Evolutionary conservation across 768 basidiomycete genomes (phyloP), one percentile per base, ranked within the genome.

Genomic region (Agaricus bisporus): DNA sequence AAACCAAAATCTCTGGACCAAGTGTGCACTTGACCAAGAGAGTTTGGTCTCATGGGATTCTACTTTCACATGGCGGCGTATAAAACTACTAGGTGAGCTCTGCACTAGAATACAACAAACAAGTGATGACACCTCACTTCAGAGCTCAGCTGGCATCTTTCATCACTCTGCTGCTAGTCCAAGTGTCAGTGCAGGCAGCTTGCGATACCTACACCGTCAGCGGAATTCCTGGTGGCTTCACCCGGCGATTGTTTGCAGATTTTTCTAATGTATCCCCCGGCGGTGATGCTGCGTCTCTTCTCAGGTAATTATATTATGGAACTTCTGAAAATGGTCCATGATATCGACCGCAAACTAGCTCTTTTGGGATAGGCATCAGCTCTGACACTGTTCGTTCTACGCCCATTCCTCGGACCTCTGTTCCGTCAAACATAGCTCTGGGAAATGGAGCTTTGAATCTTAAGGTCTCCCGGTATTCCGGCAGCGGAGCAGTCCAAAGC

Each of bases 401-500:
- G 15, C 65, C 65, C 10, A 39, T 67, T 8, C 56, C 62, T 5
- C 66, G 62, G 47, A 59, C 57, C 3, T 70, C 68, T 50, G 55
- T 59, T 8, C 64, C 66, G 9, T 57, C 48, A 5, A 69, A 70
- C 55, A 60, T 70, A n/a, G 61, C 57, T 14, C 59, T 70, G 35
- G 66, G 65, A 15, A 61, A 63, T 15, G 70, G 68, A 5, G 61
- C 65, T 1, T 59, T 72, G 7, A 61, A 68, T 43, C 59, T 72
- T 50, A 68, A 68, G 57, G 70, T 71, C 11, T 64, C 60, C 22
- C 63, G 63, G 6, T 71, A 68, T 56, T 41, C 63, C 10, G 67
- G 68, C 3, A 63, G 55, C 18, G 67, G 68, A 12, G 51, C 60
- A 22, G 46, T 72, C 5, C 42, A 61, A 14, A 65, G 68, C 49